phyloP scores from a whole-genome alignment of 2,329 filamentous ascomycete genomes.

The Fusarium clavum region DNA sequence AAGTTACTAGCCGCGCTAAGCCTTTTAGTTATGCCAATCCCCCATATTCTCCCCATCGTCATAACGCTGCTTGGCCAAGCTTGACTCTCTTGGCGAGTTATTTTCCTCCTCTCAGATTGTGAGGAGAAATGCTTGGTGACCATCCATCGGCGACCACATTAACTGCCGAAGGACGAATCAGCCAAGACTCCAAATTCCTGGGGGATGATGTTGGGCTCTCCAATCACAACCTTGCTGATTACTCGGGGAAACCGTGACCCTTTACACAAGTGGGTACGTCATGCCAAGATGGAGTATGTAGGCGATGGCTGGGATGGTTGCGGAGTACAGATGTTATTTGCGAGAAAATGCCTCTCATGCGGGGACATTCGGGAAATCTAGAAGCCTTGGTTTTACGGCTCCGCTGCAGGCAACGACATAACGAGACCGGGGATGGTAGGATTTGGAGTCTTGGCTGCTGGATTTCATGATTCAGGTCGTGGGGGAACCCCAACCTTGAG shows the following conservation, averaged over 20 bases:
- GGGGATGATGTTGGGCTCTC: not conserved
- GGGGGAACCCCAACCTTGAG: conserved; percentile 1
- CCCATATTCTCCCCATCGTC: not conserved
- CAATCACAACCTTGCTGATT: not conserved
- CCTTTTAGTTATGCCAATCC: not conserved
- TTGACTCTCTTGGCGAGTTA: conserved; percentile 13
- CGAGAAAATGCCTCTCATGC: conserved; percentile 13
- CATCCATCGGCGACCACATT: conserved; percentile 11
- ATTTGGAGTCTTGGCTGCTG: not conserved
- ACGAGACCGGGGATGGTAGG: not conserved
- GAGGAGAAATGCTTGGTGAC: not conserved
- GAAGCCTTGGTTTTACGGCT: not conserved
- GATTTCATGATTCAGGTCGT: conserved; percentile 6
- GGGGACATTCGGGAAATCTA: not conserved
- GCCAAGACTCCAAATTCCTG: conserved; percentile 12
- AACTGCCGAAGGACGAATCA: conserved; percentile 11
- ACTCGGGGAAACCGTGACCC: not conserved
- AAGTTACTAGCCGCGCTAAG: not conserved
- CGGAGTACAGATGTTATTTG: not conserved
- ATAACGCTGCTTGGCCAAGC: not conserved
- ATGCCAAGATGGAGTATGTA: not conserved
- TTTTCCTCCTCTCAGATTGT: not conserved
- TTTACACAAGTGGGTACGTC: not conserved
- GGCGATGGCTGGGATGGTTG: not conserved
- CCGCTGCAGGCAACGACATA: not conserved